These are phyloP conservation scores for Mortierella sp. DNA, from an alignment of 371 early-diverging fungal genomes.

Conservation along the genomic window DNA sequence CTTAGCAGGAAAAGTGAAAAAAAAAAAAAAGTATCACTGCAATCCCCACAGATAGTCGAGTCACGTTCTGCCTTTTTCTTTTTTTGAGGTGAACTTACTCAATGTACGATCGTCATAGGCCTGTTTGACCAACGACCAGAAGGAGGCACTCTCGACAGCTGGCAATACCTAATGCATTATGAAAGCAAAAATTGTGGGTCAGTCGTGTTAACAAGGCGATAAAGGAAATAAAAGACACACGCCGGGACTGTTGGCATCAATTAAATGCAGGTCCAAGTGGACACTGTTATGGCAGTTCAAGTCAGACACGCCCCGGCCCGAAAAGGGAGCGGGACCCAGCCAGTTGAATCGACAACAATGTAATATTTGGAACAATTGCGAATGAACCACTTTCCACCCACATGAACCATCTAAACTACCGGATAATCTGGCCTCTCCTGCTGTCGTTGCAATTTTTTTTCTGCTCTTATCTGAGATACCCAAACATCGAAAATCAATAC, in stretches of 20 bases:
- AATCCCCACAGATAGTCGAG: background rate
- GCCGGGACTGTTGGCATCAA: background rate
- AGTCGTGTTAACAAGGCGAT: background rate
- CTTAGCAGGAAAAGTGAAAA: constrained; percentile 11
- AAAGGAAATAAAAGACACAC: background rate
- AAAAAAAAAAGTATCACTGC: background rate
- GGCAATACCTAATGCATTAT: constrained; percentile 67
- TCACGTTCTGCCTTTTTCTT: background rate
- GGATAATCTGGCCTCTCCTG: background rate
- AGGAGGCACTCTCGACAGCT: constrained; percentile 69
- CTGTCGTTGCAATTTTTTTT: background rate
- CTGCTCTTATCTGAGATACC: background rate
- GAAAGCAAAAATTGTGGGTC: background rate
- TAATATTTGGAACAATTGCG: background rate
- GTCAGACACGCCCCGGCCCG: background rate
- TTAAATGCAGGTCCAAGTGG: constrained; percentile 11
- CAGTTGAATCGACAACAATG: background rate
- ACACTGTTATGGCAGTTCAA: background rate
- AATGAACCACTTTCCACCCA: background rate
- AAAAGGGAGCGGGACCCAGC: background rate
- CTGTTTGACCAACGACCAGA: constrained; percentile 74
- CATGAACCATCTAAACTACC: background rate
- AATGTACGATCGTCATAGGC: constrained; percentile 79
- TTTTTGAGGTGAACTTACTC: constrained; percentile 56
- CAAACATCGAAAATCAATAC: background rate